Conservation (phyloP, 2,329 filamentous ascomycete species). For the Xylaria sp. region DNA sequence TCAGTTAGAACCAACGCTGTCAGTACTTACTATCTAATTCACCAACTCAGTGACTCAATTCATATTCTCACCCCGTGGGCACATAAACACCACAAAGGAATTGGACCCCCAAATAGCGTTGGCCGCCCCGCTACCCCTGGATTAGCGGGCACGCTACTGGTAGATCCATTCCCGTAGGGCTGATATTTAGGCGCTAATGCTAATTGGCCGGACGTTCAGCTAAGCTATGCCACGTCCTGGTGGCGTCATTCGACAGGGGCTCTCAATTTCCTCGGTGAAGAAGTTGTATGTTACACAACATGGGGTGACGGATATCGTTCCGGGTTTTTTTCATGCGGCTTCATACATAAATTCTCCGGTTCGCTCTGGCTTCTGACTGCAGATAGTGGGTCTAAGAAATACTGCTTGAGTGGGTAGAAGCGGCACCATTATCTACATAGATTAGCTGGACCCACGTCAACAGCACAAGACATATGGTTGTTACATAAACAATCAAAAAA, state of each 20-base stretch:
- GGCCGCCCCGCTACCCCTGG: not conserved
- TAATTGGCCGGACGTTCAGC: not conserved
- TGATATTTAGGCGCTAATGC: not conserved
- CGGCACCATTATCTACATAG: too few species aligned
- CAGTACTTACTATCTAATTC: not conserved
- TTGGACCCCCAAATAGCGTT: not conserved
- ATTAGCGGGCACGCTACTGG: not conserved
- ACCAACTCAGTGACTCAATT: slow-evolving; percentile 12
- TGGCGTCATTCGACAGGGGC: not conserved
- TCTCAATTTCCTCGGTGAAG: not conserved
- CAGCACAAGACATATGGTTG: not conserved
- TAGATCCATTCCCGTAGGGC: slow-evolving; percentile 4
- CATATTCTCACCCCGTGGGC: not conserved
- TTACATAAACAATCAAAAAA: not conserved
- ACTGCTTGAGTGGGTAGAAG: not conserved
- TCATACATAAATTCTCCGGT: not conserved
- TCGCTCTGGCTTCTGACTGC: not conserved
- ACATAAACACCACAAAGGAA: not conserved
- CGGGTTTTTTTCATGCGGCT: not conserved
- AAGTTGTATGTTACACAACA: not conserved
- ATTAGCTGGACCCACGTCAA: not conserved
- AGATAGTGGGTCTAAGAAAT: not conserved
- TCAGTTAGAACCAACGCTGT: not conserved
- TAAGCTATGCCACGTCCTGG: not conserved
- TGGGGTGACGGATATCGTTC: not conserved